Evolutionary conservation across 441 rosid genomes (phyloP).

Genomic region (Bruguiera hainesii): DNA sequence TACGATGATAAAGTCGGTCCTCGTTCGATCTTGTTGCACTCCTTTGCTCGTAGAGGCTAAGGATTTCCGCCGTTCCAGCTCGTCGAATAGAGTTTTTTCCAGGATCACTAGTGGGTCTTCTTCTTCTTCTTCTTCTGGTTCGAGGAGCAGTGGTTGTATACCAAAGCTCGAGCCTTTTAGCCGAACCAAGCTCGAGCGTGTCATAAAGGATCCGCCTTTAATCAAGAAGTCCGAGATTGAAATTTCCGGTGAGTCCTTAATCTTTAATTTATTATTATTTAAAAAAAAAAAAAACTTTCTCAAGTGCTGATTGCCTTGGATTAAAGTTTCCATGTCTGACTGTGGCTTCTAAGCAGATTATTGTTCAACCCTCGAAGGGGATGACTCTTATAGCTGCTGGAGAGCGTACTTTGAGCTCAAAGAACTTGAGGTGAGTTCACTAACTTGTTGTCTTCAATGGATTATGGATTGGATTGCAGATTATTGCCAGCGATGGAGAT

Average conservation of each 20-base stretch:
- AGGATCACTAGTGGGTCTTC: conserved; percentile 13
- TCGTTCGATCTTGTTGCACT: conserved; percentile 32
- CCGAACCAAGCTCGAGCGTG: conserved; percentile 52
- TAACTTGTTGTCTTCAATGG: neutral
- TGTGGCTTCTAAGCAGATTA: conserved; percentile 39
- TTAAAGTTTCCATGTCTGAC: neutral
- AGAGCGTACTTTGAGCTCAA: conserved; percentile 74
- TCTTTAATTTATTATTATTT: neutral
- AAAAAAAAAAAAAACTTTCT: neutral
- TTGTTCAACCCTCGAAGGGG: conserved; percentile 61
- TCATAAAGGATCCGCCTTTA: conserved; percentile 48
- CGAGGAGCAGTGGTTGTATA: conserved; percentile 35
- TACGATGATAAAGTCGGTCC: conserved; percentile 44
- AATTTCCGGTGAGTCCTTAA: conserved; percentile 41
- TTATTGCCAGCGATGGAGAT: neutral
- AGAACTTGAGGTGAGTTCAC: conserved; percentile 54
- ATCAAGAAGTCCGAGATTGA: conserved; percentile 57
- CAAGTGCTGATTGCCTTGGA: neutral
- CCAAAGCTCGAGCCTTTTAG: conserved; percentile 81
- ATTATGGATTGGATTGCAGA: neutral
- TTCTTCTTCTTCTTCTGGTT: conserved; percentile 32
- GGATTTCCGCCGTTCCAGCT: conserved; percentile 19
- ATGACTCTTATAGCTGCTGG: conserved; percentile 74
- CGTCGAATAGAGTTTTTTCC: conserved; percentile 6
- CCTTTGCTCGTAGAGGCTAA: conserved; percentile 31